A percentile compares a stretch with the other conserved stretches of the same genome.
phyloP scores from a whole-genome alignment of 768 basidiomycete species.

The Termitomyces sp. region DNA sequence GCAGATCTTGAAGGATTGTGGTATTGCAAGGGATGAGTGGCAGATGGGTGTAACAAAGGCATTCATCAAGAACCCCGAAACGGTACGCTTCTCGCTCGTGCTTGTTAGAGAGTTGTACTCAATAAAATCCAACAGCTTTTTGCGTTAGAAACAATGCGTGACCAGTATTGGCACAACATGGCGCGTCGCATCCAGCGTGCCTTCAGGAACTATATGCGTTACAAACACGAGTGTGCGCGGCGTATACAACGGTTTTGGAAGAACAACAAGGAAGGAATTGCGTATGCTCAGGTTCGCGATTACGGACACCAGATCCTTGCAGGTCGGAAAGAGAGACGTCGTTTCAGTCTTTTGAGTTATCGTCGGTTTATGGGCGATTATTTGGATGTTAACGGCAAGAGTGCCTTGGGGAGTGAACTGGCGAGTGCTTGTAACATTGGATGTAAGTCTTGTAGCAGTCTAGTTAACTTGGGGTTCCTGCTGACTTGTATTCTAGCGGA shows the following conservation, averaged over 20 bases:
- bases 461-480: not conserved
- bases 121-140: slow-evolving; percentile 63
- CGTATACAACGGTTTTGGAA: slow-evolving; percentile 99
- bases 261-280: slow-evolving; percentile 93
- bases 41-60: slow-evolving; percentile 99
- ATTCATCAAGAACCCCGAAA: slow-evolving; percentile 99
- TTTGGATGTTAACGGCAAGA: slow-evolving; percentile 82
- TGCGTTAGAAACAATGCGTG: slow-evolving; percentile 97
- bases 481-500: slow-evolving; percentile 46
- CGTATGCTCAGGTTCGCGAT: slow-evolving; percentile 87
- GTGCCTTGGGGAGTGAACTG: slow-evolving; percentile 73
- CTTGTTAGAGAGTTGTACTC: not conserved
- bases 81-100: slow-evolving; percentile 45
- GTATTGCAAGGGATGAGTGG: slow-evolving; percentile 97
- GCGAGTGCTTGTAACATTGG: slow-evolving; percentile 68
- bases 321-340: slow-evolving; percentile 86
- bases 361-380: slow-evolving; percentile 97
- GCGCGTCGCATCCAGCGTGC: slow-evolving; percentile 94
- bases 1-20: slow-evolving; percentile 90
- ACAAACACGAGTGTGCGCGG: slow-evolving; percentile 91
- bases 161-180: slow-evolving; percentile 99
- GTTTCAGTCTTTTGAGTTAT: slow-evolving; percentile 92
- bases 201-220: slow-evolving; percentile 93
- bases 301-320: slow-evolving; percentile 93
- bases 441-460: slow-evolving; percentile 43